Conservation (phyloP, 1,139 yeast species). For the Suhomyces choctaworum region DNA sequence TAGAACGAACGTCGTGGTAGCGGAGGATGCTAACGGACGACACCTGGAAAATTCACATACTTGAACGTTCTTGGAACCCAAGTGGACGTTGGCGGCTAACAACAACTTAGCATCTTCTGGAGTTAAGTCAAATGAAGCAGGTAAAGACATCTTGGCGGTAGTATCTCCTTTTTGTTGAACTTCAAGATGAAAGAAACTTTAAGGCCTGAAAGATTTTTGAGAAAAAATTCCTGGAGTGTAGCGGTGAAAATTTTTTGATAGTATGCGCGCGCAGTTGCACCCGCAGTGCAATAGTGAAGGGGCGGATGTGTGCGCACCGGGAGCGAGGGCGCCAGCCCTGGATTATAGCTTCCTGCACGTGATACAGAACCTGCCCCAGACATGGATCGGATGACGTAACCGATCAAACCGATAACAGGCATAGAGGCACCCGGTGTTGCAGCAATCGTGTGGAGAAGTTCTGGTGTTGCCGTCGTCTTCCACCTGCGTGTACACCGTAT, state of each 20-base stretch:
- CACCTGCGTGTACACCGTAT: too few species aligned
- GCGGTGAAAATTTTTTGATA: slow-evolving; percentile 14
- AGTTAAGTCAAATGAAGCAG: slow-evolving; percentile 89
- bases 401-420: too few species aligned
- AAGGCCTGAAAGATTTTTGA: slow-evolving; percentile 14
- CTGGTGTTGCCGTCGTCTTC: too few species aligned
- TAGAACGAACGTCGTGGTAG: background rate
- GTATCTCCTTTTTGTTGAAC: slow-evolving; percentile 13
- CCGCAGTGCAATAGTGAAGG: slow-evolving; percentile 10
- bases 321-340: slow-evolving; percentile 11
- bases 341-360: background rate
- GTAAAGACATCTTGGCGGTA: slow-evolving; percentile 64
- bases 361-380: too few species aligned
- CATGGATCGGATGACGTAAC: too few species aligned
- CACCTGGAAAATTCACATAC: slow-evolving; percentile 61
- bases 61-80: slow-evolving; percentile 99
- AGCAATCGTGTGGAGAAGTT: too few species aligned
- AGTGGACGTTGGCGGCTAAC: slow-evolving; percentile 99
- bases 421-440: too few species aligned
- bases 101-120: slow-evolving; percentile 99
- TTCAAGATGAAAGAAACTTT: slow-evolving; percentile 12
- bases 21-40: background rate
- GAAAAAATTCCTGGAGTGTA: slow-evolving; percentile 13
- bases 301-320: slow-evolving; percentile 2
- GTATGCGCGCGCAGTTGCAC: slow-evolving; percentile 8